A percentile compares a stretch with the other conserved stretches of the same genome.
phyloP scores from a whole-genome alignment of 768 basidiomycete species.

The Hemileccinum rubropunctum region DNA sequence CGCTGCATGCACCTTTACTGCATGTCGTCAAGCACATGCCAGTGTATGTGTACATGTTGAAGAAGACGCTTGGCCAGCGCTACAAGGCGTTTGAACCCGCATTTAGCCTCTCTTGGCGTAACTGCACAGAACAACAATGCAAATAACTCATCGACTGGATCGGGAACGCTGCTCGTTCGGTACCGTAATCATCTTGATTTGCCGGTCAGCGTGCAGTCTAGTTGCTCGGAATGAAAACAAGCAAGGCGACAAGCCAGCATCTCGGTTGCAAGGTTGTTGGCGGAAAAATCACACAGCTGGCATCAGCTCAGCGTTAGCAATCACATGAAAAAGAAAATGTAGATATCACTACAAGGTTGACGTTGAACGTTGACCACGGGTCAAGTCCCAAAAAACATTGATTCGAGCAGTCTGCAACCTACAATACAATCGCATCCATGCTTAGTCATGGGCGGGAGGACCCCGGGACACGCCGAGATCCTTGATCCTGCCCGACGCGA shows the following conservation, averaged over 20 bases:
- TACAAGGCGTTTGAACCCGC: conserved; percentile 87
- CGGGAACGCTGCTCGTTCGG: conserved; percentile 86
- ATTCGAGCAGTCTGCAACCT: too few relatives aligned
- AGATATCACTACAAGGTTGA: too few relatives aligned
- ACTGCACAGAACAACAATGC: conserved; percentile 46
- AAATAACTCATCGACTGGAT: conserved; percentile 54
- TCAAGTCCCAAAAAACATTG: too few relatives aligned
- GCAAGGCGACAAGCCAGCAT: too few relatives aligned
- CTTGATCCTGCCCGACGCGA: conserved; percentile 54
- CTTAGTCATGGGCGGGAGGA: too few relatives aligned
- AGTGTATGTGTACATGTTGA: conserved; percentile 89
- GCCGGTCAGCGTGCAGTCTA: conserved; percentile 76
- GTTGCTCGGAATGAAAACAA: conserved; percentile 82
- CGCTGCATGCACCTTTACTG: conserved; percentile 97
- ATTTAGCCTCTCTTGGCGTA: conserved; percentile 83
- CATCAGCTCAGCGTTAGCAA: too few relatives aligned
- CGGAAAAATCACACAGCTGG: too few relatives aligned
- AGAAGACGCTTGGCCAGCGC: conserved; percentile 93
- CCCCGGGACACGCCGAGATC: conserved; percentile 51
- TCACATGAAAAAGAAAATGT: too few relatives aligned
- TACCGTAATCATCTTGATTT: conserved; percentile 93
- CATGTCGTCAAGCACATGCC: conserved; percentile 94
- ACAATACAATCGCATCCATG: too few relatives aligned
- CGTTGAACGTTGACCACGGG: too few relatives aligned
- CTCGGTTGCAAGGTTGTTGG: too few relatives aligned